phyloP scores from a whole-genome alignment of 768 basidiomycete species.

The Suillus americanus region DNA sequence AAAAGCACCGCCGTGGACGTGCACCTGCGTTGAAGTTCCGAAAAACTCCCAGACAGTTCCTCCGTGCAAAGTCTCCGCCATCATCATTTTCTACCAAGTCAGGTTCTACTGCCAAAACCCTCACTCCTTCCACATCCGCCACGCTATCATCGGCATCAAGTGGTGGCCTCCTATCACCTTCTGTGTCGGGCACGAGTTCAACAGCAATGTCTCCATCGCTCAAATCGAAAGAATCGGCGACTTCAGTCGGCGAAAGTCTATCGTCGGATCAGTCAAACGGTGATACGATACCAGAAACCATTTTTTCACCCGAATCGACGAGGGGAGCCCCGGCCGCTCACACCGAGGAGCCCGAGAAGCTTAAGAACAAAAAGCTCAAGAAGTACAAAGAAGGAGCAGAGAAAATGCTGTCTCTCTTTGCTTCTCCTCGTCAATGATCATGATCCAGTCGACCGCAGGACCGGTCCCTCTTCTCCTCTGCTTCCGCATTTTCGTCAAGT shows the following conservation, averaged over 20 bases:
- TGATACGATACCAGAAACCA: constrained; percentile 31
- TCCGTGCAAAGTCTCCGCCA: constrained; percentile 66
- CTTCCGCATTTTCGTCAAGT: background rate
- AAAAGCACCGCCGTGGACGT: constrained; percentile 67
- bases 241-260: constrained; percentile 70
- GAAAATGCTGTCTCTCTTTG: constrained; percentile 82
- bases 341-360: constrained; percentile 52
- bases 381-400: constrained; percentile 88
- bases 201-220: constrained; percentile 60
- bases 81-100: constrained; percentile 37
- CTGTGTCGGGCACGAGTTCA: constrained; percentile 53
- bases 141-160: constrained; percentile 40
- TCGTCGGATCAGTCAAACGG: constrained; percentile 74
- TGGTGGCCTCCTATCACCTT: constrained; percentile 59
- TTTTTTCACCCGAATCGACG: constrained; percentile 31
- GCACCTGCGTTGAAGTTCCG: constrained; percentile 69
- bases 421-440: constrained; percentile 57
- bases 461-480: constrained; percentile 19
- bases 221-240: constrained; percentile 77
- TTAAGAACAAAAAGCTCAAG: constrained; percentile 74
- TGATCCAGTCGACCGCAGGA: constrained; percentile 14
- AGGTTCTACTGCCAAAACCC: constrained; percentile 33
- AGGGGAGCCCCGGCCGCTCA: constrained; percentile 28
- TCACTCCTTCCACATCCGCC: constrained; percentile 42
- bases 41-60: constrained; percentile 69